phyloP scores from a whole-genome alignment of 2,329 filamentous ascomycete species.

The Exophiala lecanii-corni region DNA sequence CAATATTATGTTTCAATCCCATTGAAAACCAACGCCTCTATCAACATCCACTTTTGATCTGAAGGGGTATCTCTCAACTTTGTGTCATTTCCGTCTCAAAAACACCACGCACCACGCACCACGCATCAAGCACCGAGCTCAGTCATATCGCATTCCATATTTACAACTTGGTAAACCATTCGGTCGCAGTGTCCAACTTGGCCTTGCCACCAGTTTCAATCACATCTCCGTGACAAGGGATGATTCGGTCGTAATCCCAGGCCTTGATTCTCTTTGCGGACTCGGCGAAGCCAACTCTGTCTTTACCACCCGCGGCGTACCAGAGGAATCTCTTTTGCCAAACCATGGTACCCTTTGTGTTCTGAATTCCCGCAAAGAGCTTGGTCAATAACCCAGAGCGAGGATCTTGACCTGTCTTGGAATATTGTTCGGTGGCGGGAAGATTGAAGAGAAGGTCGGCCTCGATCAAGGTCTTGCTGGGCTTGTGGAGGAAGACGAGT shows the following conservation, averaged over 20 bases:
- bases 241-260: slow-evolving; percentile 82
- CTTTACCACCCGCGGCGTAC: slow-evolving; percentile 61
- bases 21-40: no score
- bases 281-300: slow-evolving; percentile 65
- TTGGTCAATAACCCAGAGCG: slow-evolving; percentile 57
- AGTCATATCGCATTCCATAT: no score
- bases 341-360: slow-evolving; percentile 58
- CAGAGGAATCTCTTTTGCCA: slow-evolving; percentile 78
- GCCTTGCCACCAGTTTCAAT: slow-evolving; percentile 71
- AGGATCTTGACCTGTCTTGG: slow-evolving; percentile 46
- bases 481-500: slow-evolving; percentile 79
- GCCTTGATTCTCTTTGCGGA: slow-evolving; percentile 63
- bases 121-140: no score
- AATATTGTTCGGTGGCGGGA: slow-evolving; percentile 81
- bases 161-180: slow-evolving; percentile 80
- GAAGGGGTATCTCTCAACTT: no score
- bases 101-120: no score
- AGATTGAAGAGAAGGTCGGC: slow-evolving; percentile 92
- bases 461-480: slow-evolving; percentile 73
- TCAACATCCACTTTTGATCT: no score
- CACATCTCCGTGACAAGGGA: slow-evolving; percentile 91
- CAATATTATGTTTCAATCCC: no score
- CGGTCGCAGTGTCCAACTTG: slow-evolving; percentile 71
- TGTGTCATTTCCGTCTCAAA: no score
- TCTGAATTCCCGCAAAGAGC: slow-evolving; percentile 55